Conservation (phyloP, 805 yeast species). For the Metschnikowia arizonensis region DNA sequence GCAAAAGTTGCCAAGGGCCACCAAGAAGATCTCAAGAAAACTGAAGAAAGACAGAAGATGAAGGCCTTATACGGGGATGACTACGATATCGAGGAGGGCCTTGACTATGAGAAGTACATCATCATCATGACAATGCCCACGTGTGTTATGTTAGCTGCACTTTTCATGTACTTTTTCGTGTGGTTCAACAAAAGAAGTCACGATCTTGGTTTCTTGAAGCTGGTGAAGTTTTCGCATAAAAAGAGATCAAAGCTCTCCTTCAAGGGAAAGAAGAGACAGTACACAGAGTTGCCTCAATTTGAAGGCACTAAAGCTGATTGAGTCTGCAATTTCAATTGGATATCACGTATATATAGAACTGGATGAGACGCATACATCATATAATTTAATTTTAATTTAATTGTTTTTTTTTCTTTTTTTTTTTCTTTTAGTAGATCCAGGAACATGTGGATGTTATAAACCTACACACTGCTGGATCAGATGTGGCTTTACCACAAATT, state of each 20-base stretch:
- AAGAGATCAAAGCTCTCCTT: slow-evolving; percentile 23
- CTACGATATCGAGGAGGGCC: slow-evolving; percentile 42
- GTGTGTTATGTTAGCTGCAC: slow-evolving; percentile 53
- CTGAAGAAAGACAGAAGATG: slow-evolving; percentile 30
- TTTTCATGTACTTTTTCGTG: slow-evolving; percentile 63
- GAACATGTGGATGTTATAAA: no score
- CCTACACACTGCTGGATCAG: no score
- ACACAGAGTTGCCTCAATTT: slow-evolving; percentile 34
- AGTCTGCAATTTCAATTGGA: neutral
- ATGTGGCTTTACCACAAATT: no score
- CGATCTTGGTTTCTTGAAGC: slow-evolving; percentile 40
- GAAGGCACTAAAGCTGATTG: slow-evolving; percentile 17
- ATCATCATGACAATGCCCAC: slow-evolving; percentile 68
- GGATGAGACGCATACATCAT: neutral
- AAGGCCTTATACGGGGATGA: slow-evolving; percentile 30
- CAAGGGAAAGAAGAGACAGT: slow-evolving; percentile 20
- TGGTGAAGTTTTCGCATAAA: slow-evolving; percentile 25
- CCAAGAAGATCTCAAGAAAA: slow-evolving; percentile 38
- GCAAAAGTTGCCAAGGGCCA: slow-evolving; percentile 51
- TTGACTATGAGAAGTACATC: slow-evolving; percentile 55
- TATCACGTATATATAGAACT: neutral
- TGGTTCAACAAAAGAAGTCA: slow-evolving; percentile 43
- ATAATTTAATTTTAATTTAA: neutral
- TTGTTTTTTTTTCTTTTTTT: no score
- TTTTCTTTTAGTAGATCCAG: no score